Evolutionary conservation across 192 early-diverging fungal genomes (phyloP), one percentile per base, ranked within the genome.

Genomic region (Gryganskiella cystojenkinii): DNA sequence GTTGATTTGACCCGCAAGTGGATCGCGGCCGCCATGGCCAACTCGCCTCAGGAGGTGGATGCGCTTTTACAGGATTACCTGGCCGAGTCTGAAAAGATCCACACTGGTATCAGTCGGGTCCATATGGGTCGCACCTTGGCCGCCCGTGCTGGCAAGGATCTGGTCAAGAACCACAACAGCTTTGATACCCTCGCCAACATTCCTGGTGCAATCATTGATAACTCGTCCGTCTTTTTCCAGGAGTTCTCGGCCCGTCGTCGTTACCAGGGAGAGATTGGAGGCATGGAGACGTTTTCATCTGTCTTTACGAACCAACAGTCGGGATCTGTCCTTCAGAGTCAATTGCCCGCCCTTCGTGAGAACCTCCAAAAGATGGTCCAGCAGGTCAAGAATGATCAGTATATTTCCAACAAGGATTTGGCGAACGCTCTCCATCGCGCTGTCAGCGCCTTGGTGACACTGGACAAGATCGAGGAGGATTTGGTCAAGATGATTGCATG

Each of bases 401-500:
- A 61, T 13, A 60, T 85, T 20, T 81, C 89, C 20, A 71, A 84
- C 30, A 81, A 85, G 17, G 64, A 85, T 20, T 43, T 91, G 54
- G 83, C 84, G 52, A 75, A 71, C 45, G 74, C 76, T 5, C 64
- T 93, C 40, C 83, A 89, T 44, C 72, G 88, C 20, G 85, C 87
- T 30, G 88, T 89, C 33, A 87, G 75, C 13, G 67, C 83, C 20
- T 71, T 82, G 30, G 83, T 85, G 47, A 72, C 79, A 14, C 35
- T 80, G 43, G 45, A 80, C 30, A 64, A 89, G 75, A 53, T 90
- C 58, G 89, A 94, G 64, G 85, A 88, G 58, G 92, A 97, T 50
- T 78, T 98, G 15, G 78, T 96, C 34, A 87, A 90, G 42, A 87
- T 94, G 55, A 72, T 98, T 33, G 95, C 95, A 31, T 94, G 92